A percentile compares a stretch with the other conserved stretches of the same genome.
Evolutionary conservation across 2,329 filamentous ascomycete species (phyloP).

Genomic region (Cercospora sp.): DNA sequence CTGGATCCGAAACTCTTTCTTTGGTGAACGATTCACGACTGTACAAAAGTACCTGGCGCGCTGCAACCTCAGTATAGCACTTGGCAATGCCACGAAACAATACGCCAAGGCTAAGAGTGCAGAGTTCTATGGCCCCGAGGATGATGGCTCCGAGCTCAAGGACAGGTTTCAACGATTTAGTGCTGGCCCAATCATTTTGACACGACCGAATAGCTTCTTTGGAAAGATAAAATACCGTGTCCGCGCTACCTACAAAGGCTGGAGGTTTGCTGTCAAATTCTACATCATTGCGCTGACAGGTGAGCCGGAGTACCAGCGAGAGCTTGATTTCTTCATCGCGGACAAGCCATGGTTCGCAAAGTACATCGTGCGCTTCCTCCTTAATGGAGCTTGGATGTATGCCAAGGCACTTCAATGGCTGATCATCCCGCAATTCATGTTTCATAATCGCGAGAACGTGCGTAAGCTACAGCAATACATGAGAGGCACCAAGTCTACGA

Average conservation of each 20-base stretch:
- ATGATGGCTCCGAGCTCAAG: constrained; percentile 8
- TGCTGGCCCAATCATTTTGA: not conserved
- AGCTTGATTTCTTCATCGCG: constrained; percentile 13
- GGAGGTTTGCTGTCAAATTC: constrained; percentile 15
- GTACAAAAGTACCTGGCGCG: constrained; percentile 5
- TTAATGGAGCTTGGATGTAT: constrained; percentile 17
- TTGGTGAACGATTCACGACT: constrained; percentile 2
- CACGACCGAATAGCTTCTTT: not conserved
- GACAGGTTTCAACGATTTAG: constrained; percentile 7
- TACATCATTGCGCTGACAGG: constrained; percentile 15
- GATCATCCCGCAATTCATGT: constrained; percentile 12
- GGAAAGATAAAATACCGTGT: constrained; percentile 14
- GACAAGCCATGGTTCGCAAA: constrained; percentile 5
- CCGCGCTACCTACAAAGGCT: constrained; percentile 10
- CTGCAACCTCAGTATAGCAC: constrained; percentile 1
- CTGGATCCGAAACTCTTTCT: constrained; percentile 7
- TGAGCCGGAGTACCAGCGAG: constrained; percentile 15
- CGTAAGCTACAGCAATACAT: constrained; percentile 8
- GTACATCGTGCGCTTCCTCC: not conserved
- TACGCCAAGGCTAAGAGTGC: constrained; percentile 8
- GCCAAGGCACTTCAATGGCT: constrained; percentile 11
- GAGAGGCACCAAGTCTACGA: constrained; percentile 13
- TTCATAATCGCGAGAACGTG: constrained; percentile 9
- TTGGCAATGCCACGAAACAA: not conserved
- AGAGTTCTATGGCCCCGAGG: not conserved